Conservation (phyloP, 2,329 filamentous ascomycete genomes). For the Falciphora oryzae region DNA sequence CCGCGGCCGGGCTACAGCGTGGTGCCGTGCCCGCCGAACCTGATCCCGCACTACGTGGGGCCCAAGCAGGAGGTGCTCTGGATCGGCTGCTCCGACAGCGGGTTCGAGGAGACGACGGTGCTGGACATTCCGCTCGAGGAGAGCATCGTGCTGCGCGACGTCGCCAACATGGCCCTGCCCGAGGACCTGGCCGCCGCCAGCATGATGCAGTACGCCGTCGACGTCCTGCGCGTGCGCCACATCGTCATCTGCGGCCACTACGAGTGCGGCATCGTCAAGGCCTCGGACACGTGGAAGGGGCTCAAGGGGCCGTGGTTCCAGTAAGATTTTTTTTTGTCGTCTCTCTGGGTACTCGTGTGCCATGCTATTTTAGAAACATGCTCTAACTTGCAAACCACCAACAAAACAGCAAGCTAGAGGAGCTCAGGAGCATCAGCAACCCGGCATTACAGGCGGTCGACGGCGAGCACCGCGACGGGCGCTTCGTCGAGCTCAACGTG, state of each 20-base stretch:
- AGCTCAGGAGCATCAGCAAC: conserved; percentile 7
- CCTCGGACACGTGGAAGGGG: conserved; percentile 4
- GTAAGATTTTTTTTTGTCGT: conserved; percentile 8
- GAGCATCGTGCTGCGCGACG: conserved; percentile 14
- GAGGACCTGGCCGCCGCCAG: conserved; percentile 11
- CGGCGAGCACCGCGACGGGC: conserved; percentile 11
- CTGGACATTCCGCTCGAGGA: conserved; percentile 14
- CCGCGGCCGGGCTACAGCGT: conserved; percentile 9
- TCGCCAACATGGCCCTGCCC: conserved; percentile 14
- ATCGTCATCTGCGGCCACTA: conserved; percentile 15
- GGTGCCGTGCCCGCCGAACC: conserved; percentile 10
- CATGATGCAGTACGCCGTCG: conserved; percentile 13
- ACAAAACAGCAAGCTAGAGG: conserved; percentile 12
- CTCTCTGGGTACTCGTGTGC: too few species aligned
- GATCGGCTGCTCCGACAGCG: conserved; percentile 16
- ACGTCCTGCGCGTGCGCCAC: conserved; percentile 13
- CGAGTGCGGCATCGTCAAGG: conserved; percentile 14
- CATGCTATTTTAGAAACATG: too few species aligned
- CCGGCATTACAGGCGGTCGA: conserved; percentile 5
- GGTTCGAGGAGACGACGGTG: conserved; percentile 13
- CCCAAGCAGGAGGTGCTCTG: conserved; percentile 14
- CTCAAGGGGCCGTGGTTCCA: conserved; percentile 12
- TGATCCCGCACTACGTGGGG: conserved; percentile 11
- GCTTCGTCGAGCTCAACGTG: conserved; percentile 14
- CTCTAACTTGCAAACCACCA: not conserved